These are phyloP conservation scores for Clonostachys rhizophaga DNA, from an alignment of 2,329 filamentous ascomycete genomes.

Conservation along the genomic window DNA sequence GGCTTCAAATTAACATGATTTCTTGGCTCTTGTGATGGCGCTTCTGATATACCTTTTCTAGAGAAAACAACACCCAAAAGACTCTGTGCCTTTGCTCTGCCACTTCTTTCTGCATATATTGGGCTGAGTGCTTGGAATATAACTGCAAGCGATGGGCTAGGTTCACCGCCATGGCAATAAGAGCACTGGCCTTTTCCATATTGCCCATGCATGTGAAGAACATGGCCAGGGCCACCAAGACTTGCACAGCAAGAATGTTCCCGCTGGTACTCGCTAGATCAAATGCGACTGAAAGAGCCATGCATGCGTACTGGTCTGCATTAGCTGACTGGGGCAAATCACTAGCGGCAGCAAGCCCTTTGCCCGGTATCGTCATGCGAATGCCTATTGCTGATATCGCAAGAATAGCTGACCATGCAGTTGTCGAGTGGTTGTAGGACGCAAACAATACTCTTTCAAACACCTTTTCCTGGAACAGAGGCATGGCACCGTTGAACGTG, in stretches of 20 bases:
- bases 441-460: conserved; percentile 27
- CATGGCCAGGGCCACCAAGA: conserved; percentile 28
- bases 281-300: conserved; percentile 28
- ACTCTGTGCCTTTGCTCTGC: conserved; percentile 24
- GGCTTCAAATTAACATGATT: not conserved
- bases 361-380: conserved; percentile 9
- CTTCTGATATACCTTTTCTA: conserved; percentile 26
- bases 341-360: too few relatives aligned
- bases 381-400: conserved; percentile 30
- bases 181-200: conserved; percentile 25
- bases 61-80: conserved; percentile 33
- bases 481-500: conserved; percentile 25
- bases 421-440: conserved; percentile 22
- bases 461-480: conserved; percentile 25
- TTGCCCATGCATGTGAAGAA: conserved; percentile 29
- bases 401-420: conserved; percentile 29
- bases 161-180: conserved; percentile 30
- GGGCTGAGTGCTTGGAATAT: conserved; percentile 18
- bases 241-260: conserved; percentile 30
- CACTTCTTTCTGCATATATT: conserved; percentile 16
- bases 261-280: conserved; percentile 29
- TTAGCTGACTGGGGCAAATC: conserved; percentile 9
- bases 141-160: conserved; percentile 27
- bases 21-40: too few relatives aligned
- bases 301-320: conserved; percentile 23